Evolutionary conservation across 768 basidiomycete species (phyloP), one percentile per base, ranked within the genome.

Genomic region (Termitomyces sp.): DNA sequence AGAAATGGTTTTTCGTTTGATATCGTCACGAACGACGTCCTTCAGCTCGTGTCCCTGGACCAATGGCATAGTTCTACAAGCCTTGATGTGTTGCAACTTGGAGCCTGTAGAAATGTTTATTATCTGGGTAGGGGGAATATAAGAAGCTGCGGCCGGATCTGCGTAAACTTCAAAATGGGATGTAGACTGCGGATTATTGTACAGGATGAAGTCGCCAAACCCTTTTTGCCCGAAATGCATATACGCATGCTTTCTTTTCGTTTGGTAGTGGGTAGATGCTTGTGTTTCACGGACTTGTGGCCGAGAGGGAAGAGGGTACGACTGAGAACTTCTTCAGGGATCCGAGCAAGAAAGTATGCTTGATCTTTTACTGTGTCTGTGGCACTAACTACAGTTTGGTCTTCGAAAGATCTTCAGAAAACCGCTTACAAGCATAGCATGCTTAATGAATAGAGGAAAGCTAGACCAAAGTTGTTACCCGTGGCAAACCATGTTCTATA

Each of bases 191-290:
- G 5, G 54, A 52, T 43, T 42, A 57, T 55, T 83, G 63, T 62
- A 90, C 92, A 83, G 31, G 53, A 96, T 72, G 69, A 96, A 98
- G 9, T 83, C 74, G 32, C 80, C 77, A 65, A 96, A 96, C 80
- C 78, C 68, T 88, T 86, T 69, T 95, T 85, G 5, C 95, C 96
- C 1, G 98, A 87, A 65, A 98, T 98, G 69, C 96, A 98, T 17
- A 98, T 82, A 0, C 96, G 96, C 86, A 96, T 94, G 72, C 92
- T 94, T 69, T 98, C 96, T 17, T 79, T 81, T 61, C 92, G 81
- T 3, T 83, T 78, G 20, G 51, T 36, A 11, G 51, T 52, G 20
- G 51, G 51, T 11, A 52, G 36, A 7, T 20, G 36, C 20, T 52
- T n/a, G 14, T 4, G 51, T 37, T 37, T 52, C 51, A 14, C 51